phyloP scores from a whole-genome alignment of 257 asterid genomes.

The Solanum gracilifrons region DNA sequence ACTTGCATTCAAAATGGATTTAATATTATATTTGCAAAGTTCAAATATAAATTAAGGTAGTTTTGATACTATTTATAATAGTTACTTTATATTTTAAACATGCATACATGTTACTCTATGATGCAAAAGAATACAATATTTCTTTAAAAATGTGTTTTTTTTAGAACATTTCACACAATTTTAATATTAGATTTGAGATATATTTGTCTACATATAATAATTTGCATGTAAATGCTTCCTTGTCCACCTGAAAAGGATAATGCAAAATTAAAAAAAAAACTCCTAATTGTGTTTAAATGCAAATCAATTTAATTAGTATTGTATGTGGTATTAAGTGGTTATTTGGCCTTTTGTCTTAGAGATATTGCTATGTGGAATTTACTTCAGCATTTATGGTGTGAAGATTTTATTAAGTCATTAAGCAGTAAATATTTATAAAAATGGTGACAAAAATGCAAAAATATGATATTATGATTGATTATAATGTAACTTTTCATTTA shows the following conservation, averaged over 20 bases:
- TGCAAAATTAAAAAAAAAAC: not conserved
- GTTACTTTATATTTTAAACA: not conserved
- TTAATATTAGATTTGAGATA: not conserved
- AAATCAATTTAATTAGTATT: not conserved
- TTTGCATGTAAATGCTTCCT: not conserved
- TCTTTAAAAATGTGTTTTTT: no score
- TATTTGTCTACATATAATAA: no score
- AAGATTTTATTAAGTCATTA: no score
- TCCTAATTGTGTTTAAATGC: not conserved
- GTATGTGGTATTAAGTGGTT: not conserved
- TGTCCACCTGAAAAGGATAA: not conserved
- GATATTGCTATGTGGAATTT: not conserved
- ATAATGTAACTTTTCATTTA: not conserved
- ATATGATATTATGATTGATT: not conserved
- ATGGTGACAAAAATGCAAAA: not conserved
- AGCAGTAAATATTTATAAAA: no score
- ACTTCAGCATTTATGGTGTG: no score
- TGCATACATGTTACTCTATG: not conserved
- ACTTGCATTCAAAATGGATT: no score
- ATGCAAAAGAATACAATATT: no score
- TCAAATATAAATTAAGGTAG: no score
- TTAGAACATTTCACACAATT: not conserved
- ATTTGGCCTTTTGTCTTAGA: not conserved
- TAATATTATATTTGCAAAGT: no score
- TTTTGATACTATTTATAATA: no score